Base-by-base conservation (phyloP, 2,329 filamentous ascomycete genomes). In the Endocalyx cinctus region DNA sequence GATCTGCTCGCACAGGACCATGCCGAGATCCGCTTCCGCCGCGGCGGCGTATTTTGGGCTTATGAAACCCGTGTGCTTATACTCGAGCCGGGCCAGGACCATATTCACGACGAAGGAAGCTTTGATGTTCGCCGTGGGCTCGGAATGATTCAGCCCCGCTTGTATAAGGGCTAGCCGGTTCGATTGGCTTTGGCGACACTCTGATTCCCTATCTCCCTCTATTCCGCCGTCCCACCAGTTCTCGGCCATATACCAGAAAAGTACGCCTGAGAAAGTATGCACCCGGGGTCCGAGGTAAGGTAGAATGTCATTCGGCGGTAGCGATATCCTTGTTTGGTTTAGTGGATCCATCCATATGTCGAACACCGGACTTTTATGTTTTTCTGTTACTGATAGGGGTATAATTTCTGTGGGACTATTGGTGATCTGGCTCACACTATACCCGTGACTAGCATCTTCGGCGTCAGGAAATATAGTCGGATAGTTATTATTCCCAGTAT, bases 211-310 rank as follows among this genome's bases (percentile, higher is more conserved):
- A n/a, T n/a, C n/a, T n/a, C n/a, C n/a, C n/a, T n/a, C n/a, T n/a
- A n/a, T n/a, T n/a, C n/a, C n/a, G n/a, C n/a, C n/a, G n/a, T n/a
- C n/a, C n/a, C n/a, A n/a, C n/a, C n/a, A n/a, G n/a, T n/a, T n/a
- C n/a, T n/a, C n/a, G n/a, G n/a, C n/a, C n/a, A n/a, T n/a, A n/a
- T 15, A 17, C 42, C 42, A 45, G 19, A 42, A 45, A 5, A 45
- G 28, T 3, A 34, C 27, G 4, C 42, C 42, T 5, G 39, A 36
- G 20, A 45, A 38, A 1, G 42, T 45, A 16, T 34, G 31, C 15
- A 39, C 27, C 2, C 39, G 32, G 2, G 34, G 25, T n/a, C 42
- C 42, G 4, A 45, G 16, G 10, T 42, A 43, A 6, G 42, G 42
- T 11, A 43, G 12, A 14, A 45, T 45, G 19, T 45, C 42, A 16